Evolutionary conservation across 768 basidiomycete species (phyloP), one percentile per base, ranked within the genome.

Genomic region (Naganishia kalamii): DNA sequence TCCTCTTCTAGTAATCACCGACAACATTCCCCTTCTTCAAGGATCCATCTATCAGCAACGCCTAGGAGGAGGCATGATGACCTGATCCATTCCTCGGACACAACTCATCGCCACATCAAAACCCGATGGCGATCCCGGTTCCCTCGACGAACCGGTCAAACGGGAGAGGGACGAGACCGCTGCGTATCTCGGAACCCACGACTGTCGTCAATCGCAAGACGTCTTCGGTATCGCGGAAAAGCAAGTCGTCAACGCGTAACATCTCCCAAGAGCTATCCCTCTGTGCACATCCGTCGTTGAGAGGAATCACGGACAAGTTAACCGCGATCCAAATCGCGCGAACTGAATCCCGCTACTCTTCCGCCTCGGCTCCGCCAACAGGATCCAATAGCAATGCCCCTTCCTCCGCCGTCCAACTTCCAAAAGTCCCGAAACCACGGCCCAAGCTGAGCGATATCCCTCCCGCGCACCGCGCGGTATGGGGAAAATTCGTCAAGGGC

Each of bases 401-500:
- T 4, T 35, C 51, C 12, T 12, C 19, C 21, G 35, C 35, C 23
- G 37, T 57, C 12, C 54, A 57, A 40, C n/a, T 41, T 2, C 37
- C 54, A 7, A 57, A 57, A 35, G 54, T 57, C 21, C 54, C 54
- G 37, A 57, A 57, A 33, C 54, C 54, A 25, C 54, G 54, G 7
- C 54, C 54, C n/a, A 57, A 57, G 37, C 13, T 57, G 37, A 57
- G 54, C 54, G 54, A 57, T 35, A 57, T 57, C n/a, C 54, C 54
- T 7, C 54, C 54, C 13, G 54, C 54, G 23, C 54, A 57, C 13
- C 54, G 54, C n/a, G 54, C 54, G 4, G 54, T 57, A 8, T 57
- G 54, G 54, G 54, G 54, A 3, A 57, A 57, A 21, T 57, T 57
- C 32, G 54, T 57, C 54, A 57, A 57, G 23, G 54, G 54, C 2